These are phyloP conservation scores for Pisolithus marmoratus DNA, from an alignment of 768 basidiomycete genomes.

Conservation along the genomic window DNA sequence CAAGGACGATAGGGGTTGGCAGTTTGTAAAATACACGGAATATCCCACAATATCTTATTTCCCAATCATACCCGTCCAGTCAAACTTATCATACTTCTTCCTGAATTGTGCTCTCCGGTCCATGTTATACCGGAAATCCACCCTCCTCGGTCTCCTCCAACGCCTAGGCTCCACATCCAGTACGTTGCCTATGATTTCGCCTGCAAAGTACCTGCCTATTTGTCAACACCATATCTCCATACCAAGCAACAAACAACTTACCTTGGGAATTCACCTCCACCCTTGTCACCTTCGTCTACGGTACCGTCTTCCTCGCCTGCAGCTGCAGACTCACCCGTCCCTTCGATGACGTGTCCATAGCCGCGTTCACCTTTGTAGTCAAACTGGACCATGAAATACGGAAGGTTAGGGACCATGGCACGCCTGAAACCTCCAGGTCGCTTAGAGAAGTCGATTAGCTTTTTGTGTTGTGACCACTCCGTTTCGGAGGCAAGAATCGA, in stretches of 20 bases:
- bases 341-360: conserved; percentile 98
- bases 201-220: conserved; percentile 79
- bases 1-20: too few species aligned
- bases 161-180: conserved; percentile 80
- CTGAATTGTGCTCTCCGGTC: conserved; percentile 67
- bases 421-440: conserved; percentile 91
- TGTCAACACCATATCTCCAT: conserved; percentile 2
- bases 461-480: conserved; percentile 99
- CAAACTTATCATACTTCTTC: conserved; percentile 69
- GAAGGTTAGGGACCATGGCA: conserved; percentile 92
- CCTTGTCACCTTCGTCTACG: conserved; percentile 82
- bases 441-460: conserved; percentile 88
- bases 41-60: conserved; percentile 11
- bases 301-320: conserved; percentile 59
- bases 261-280: conserved; percentile 88
- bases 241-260: conserved; percentile 29
- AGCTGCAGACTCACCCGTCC: conserved; percentile 58
- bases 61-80: conserved; percentile 77
- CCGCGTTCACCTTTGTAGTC: conserved; percentile 98
- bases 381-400: conserved; percentile 99
- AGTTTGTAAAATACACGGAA: not conserved
- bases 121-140: conserved; percentile 67
- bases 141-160: conserved; percentile 76
- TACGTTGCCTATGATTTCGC: conserved; percentile 90
- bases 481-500: conserved; percentile 88